These are phyloP conservation scores for Populus tomentosa DNA, from an alignment of 441 rosid species.

Conservation along the genomic window DNA sequence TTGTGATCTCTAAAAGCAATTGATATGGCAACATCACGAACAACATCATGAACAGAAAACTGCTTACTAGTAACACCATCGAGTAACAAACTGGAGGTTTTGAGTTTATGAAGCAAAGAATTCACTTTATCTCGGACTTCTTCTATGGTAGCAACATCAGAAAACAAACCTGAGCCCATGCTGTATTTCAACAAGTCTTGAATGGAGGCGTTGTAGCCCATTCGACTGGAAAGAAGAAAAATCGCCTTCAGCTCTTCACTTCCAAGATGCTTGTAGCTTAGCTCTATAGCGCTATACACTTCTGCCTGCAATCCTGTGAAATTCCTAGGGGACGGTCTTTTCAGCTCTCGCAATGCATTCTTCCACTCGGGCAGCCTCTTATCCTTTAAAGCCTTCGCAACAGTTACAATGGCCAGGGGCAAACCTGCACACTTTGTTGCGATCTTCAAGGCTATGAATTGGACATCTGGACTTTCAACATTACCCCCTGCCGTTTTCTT, in stretches of 20 bases:
- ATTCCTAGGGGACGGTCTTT: neutral
- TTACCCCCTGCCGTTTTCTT: neutral
- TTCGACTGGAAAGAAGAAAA: slow-evolving; percentile 17
- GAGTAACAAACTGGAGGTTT: neutral
- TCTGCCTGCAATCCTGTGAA: neutral
- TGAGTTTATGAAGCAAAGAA: neutral
- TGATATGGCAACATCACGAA: neutral
- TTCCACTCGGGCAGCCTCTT: neutral
- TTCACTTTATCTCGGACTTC: neutral
- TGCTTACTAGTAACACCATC: neutral
- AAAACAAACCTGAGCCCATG: neutral
- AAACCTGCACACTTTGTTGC: slow-evolving; percentile 14
- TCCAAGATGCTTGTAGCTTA: slow-evolving; percentile 12
- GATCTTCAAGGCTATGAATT: neutral
- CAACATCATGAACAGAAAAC: neutral
- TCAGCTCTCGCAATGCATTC: neutral
- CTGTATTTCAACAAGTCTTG: slow-evolving; percentile 14
- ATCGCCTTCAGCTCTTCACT: slow-evolving; percentile 6
- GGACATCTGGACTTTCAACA: neutral
- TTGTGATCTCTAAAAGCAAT: neutral
- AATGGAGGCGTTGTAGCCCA: neutral
- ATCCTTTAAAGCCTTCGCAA: slow-evolving; percentile 15
- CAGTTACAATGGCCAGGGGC: slow-evolving; percentile 19
- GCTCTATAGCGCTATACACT: slow-evolving; percentile 4
- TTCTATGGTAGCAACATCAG: neutral